These are phyloP conservation scores for Neurospora sublineolata DNA, from an alignment of 495 filamentous ascomycete genomes.

Conservation along the genomic window DNA sequence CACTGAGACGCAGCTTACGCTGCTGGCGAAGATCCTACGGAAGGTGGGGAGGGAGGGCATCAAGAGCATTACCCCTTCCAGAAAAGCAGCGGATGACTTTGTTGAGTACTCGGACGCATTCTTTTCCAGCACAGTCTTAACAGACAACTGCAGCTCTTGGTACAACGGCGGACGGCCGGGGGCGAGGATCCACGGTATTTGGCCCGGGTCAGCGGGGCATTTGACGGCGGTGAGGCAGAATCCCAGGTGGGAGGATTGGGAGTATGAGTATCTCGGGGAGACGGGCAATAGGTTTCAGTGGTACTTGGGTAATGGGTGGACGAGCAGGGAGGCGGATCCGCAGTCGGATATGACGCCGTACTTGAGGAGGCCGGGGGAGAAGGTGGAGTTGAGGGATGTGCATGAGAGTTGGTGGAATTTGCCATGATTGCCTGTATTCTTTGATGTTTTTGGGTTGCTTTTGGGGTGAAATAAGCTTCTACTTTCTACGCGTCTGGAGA, in stretches of 20 bases:
- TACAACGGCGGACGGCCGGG: slow-evolving; percentile 52
- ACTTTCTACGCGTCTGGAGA: background rate
- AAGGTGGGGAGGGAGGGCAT: slow-evolving; percentile 54
- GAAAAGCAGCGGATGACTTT: slow-evolving; percentile 50
- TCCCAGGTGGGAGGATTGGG: slow-evolving; percentile 63
- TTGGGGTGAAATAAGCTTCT: background rate
- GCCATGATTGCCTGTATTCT: slow-evolving; percentile 1
- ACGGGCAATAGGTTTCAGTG: slow-evolving; percentile 31
- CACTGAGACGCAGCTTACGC: slow-evolving; percentile 45
- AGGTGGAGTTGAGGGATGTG: slow-evolving; percentile 25
- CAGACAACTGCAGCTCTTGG: slow-evolving; percentile 57
- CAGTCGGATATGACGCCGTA: slow-evolving; percentile 30
- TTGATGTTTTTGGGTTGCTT: background rate
- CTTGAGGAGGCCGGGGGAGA: slow-evolving; percentile 19
- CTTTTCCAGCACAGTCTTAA: slow-evolving; percentile 49
- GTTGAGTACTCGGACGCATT: slow-evolving; percentile 50
- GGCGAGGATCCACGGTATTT: slow-evolving; percentile 48
- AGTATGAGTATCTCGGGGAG: slow-evolving; percentile 44
- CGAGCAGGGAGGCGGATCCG: slow-evolving; percentile 27
- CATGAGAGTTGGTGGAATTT: slow-evolving; percentile 35
- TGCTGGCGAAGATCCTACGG: slow-evolving; percentile 51
- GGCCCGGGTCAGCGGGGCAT: slow-evolving; percentile 53
- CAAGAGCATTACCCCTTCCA: slow-evolving; percentile 42
- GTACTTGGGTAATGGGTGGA: slow-evolving; percentile 37
- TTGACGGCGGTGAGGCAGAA: slow-evolving; percentile 44